These are phyloP conservation scores for Mortierella sp. DNA, from an alignment of 371 early-diverging fungal species.

Conservation along the genomic window DNA sequence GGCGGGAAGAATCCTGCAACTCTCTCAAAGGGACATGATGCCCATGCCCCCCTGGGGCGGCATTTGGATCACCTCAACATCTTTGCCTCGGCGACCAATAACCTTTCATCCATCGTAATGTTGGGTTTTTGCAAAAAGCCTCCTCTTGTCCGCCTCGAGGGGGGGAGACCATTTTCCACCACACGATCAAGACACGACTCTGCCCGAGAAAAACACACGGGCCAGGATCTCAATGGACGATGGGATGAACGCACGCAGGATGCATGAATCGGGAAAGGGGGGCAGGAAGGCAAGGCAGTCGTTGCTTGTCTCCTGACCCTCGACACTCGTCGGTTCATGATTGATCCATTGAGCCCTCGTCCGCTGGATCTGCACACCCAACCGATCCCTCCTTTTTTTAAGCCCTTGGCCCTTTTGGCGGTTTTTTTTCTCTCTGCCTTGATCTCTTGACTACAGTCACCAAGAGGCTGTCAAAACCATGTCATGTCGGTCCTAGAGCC, in stretches of 20 bases:
- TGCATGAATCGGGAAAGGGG: too few relatives aligned
- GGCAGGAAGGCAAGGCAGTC: too few relatives aligned
- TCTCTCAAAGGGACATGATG: not conserved
- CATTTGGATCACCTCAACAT: too few relatives aligned
- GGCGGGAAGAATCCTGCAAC: conserved; percentile 4
- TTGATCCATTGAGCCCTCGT: too few relatives aligned
- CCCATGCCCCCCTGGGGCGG: not conserved
- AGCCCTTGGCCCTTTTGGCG: not conserved
- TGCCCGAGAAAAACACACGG: not conserved
- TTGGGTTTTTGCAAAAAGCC: too few relatives aligned
- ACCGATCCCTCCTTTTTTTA: not conserved
- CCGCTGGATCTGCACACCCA: not conserved
- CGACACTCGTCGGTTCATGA: too few relatives aligned
- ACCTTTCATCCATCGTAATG: too few relatives aligned
- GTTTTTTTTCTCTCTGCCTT: not conserved
- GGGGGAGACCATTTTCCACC: not conserved
- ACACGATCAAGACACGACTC: not conserved
- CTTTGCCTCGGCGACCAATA: too few relatives aligned
- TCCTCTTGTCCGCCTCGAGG: too few relatives aligned
- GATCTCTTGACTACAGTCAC: not conserved
- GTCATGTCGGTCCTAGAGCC: not conserved
- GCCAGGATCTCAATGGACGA: not conserved
- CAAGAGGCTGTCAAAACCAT: too few relatives aligned
- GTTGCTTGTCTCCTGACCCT: too few relatives aligned
- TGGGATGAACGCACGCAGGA: not conserved